A percentile compares a stretch with the other conserved stretches of the same genome.
Evolutionary conservation across 345 rosid species (phyloP).

Genomic region (Gossypium australe): DNA sequence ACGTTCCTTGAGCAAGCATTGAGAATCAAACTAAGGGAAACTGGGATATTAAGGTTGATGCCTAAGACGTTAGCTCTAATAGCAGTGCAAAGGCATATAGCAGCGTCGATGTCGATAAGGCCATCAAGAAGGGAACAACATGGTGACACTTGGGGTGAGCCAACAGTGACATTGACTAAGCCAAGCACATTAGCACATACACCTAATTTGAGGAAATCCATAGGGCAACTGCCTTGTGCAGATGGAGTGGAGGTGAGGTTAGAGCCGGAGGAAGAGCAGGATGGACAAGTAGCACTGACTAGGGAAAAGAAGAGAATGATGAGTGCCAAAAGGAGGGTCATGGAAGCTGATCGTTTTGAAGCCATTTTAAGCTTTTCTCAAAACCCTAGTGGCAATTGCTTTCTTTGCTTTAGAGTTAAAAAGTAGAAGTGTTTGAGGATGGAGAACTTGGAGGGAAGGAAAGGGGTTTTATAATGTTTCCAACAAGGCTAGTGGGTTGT

Average conservation of each 20-base stretch:
- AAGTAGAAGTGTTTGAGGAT: constrained; percentile 22
- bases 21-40: constrained; percentile 47
- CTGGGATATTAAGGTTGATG: constrained; percentile 42
- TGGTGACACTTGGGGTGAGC: constrained; percentile 30
- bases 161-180: constrained; percentile 27
- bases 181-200: constrained; percentile 40
- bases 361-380: constrained; percentile 34
- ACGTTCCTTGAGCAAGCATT: constrained; percentile 43
- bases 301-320: constrained; percentile 49
- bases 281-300: constrained; percentile 28
- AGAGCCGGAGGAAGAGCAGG: constrained; percentile 42
- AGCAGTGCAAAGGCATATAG: constrained; percentile 59
- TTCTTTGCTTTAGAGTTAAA: constrained; percentile 7
- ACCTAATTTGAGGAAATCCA: constrained; percentile 44
- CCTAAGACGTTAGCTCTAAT: constrained; percentile 52
- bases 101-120: constrained; percentile 52
- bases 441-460: constrained; percentile 8
- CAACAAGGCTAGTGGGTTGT: neutral
- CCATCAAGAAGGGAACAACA: constrained; percentile 52
- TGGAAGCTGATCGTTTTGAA: constrained; percentile 32
- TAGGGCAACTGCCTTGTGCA: constrained; percentile 32
- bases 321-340: constrained; percentile 43
- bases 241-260: constrained; percentile 24
- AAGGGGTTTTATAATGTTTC: constrained; percentile 42
- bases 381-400: neutral